A percentile compares a stretch with the other conserved stretches of the same genome.
Evolutionary conservation across 441 rosid genomes (phyloP).

Genomic region (Euphorbia schlechtendalii): DNA sequence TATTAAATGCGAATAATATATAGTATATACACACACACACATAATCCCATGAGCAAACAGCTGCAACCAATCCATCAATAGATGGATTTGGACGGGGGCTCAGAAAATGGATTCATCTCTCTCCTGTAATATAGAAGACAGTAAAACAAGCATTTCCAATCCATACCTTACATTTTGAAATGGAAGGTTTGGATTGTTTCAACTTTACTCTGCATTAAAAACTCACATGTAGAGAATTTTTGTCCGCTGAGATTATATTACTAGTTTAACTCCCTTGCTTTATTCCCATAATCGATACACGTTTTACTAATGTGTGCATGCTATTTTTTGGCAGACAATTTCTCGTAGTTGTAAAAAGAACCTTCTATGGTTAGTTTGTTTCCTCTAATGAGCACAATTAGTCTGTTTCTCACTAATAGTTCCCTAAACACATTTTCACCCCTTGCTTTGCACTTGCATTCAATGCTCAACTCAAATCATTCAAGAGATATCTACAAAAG

Average conservation of each 20-base stretch:
- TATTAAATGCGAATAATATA: conserved; percentile 14
- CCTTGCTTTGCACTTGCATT: neutral
- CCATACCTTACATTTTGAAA: too few relatives aligned
- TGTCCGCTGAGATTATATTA: conserved; percentile 1
- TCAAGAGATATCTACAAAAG: neutral
- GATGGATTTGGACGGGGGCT: too few relatives aligned
- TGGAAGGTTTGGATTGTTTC: too few relatives aligned
- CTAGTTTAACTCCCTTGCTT: neutral
- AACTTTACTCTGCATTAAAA: too few relatives aligned
- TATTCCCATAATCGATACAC: neutral
- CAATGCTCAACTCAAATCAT: neutral
- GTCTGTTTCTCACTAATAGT: conserved; percentile 4
- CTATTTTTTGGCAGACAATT: conserved; percentile 22
- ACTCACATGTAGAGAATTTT: too few relatives aligned
- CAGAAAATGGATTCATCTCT: too few relatives aligned
- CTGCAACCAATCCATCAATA: too few relatives aligned
- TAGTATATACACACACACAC: neutral
- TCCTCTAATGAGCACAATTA: conserved; percentile 7
- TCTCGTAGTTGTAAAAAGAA: conserved; percentile 16
- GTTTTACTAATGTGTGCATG: conserved; percentile 4
- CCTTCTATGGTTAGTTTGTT: conserved; percentile 20
- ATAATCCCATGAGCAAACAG: conserved; percentile 16
- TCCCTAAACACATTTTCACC: neutral
- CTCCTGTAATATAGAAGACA: too few relatives aligned
- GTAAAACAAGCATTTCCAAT: too few relatives aligned